phyloP scores from a whole-genome alignment of 208 protist genomes.

The Trypanosoma lewisi region DNA sequence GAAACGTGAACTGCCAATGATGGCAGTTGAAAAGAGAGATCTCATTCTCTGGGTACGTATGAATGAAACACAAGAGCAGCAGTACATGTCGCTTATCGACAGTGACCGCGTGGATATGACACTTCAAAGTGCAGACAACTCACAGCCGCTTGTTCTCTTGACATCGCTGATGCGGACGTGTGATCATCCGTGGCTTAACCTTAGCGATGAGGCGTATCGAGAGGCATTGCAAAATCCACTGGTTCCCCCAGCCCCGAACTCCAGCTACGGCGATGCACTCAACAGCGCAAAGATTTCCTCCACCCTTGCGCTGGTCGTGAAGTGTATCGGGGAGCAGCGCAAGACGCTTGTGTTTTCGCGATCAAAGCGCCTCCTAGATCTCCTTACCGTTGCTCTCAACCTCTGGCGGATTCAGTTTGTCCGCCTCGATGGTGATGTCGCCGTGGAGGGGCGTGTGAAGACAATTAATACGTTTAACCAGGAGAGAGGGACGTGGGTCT shows the following conservation, averaged over 20 bases:
- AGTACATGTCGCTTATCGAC: slow-evolving; percentile 63
- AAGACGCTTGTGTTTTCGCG: slow-evolving; percentile 79
- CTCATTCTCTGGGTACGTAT: slow-evolving; percentile 78
- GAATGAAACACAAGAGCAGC: slow-evolving; percentile 45
- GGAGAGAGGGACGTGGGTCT: slow-evolving; percentile 59
- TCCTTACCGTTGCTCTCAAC: slow-evolving; percentile 45
- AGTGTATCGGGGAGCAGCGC: slow-evolving; percentile 39
- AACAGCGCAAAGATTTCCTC: slow-evolving; percentile 65
- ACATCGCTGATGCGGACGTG: slow-evolving; percentile 67
- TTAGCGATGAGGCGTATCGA: slow-evolving; percentile 47
- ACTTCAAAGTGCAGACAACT: slow-evolving; percentile 14
- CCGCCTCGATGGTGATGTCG: slow-evolving; percentile 69
- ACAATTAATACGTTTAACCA: slow-evolving; percentile 88
- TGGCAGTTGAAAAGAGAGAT: slow-evolving; percentile 61
- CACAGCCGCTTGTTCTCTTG: slow-evolving; percentile 61
- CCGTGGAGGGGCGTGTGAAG: slow-evolving; percentile 37
- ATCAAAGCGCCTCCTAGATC: slow-evolving; percentile 63
- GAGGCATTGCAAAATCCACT: slow-evolving; percentile 38
- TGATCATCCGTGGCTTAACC: slow-evolving; percentile 78
- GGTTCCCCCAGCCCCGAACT: slow-evolving; percentile 18
- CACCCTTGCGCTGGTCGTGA: slow-evolving; percentile 45
- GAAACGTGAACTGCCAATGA: slow-evolving; percentile 45
- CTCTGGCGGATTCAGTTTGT: slow-evolving; percentile 39
- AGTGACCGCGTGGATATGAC: slow-evolving; percentile 13
- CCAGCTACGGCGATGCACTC: slow-evolving; percentile 54